Evolutionary conservation across 1,284 basidiomycete species (phyloP).

Genomic region (Heterobasidion annosum): DNA sequence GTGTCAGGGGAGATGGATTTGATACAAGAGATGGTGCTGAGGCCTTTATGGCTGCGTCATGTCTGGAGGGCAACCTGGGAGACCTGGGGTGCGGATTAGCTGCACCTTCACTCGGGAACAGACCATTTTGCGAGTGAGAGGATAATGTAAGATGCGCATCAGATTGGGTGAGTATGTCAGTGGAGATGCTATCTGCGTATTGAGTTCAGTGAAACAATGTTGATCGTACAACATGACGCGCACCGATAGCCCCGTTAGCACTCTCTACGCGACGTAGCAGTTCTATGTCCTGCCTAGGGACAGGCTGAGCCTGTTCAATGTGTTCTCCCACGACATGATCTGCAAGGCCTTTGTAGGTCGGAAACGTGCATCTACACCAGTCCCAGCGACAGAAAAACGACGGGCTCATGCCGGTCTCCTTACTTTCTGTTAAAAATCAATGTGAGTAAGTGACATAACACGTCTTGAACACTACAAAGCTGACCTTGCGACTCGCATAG

Average conservation of each 20-base stretch:
- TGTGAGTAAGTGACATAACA: not conserved
- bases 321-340: slow-evolving; percentile 14
- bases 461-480: not conserved
- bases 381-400: slow-evolving; percentile 14
- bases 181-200: not conserved
- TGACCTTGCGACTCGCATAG: not conserved
- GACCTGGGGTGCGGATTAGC: no score
- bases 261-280: not conserved
- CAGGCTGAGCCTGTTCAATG: slow-evolving; percentile 12
- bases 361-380: slow-evolving; percentile 12
- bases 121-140: no score
- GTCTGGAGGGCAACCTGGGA: no score
- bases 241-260: not conserved
- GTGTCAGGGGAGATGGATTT: not conserved
- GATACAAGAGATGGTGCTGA: not conserved
- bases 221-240: not conserved
- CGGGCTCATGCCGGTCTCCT: slow-evolving; percentile 5
- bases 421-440: not conserved
- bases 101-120: no score
- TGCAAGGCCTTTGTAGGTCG: slow-evolving; percentile 7
- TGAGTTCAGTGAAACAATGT: not conserved
- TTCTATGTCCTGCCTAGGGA: slow-evolving; percentile 12
- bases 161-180: not conserved
- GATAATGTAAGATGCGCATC: not conserved
- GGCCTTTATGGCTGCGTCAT: no score